A percentile compares a stretch with the other conserved stretches of the same genome.
Conservation (phyloP, 257 asterid genomes). For the Solanum piurae region DNA sequence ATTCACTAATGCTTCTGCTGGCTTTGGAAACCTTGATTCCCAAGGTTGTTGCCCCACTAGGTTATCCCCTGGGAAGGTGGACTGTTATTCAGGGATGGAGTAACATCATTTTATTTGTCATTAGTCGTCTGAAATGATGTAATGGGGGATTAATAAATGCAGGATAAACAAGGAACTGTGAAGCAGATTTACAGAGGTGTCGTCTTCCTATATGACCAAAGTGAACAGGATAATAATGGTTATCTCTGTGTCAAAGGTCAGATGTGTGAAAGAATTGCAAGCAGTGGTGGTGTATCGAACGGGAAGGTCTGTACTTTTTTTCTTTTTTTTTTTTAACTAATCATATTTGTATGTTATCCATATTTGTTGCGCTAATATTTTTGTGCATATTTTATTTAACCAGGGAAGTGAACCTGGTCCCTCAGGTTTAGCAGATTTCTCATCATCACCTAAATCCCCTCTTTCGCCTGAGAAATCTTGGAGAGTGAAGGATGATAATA, state of each 20-base stretch:
- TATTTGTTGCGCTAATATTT: background rate
- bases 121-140: background rate
- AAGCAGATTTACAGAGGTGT: constrained; percentile 76
- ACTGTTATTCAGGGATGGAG: background rate
- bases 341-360: background rate
- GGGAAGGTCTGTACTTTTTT: constrained; percentile 53
- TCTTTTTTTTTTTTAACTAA: background rate
- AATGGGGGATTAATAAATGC: constrained; percentile 12
- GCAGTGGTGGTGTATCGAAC: constrained; percentile 27
- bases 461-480: constrained; percentile 51
- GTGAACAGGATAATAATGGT: constrained; percentile 54
- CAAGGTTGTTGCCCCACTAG: background rate
- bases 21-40: background rate
- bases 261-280: constrained; percentile 62
- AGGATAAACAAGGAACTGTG: constrained; percentile 76
- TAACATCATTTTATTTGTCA: background rate
- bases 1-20: background rate
- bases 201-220: constrained; percentile 60
- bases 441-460: constrained; percentile 76
- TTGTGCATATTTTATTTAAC: constrained; percentile 1
- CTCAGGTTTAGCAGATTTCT: constrained; percentile 44
- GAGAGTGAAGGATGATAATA: constrained; percentile 52
- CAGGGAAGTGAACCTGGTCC: constrained; percentile 56
- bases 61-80: background rate
- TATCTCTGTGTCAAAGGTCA: constrained; percentile 57